Evolutionary conservation across 129 eudicot genomes (phyloP).

Genomic region (Tagetes erecta): DNA sequence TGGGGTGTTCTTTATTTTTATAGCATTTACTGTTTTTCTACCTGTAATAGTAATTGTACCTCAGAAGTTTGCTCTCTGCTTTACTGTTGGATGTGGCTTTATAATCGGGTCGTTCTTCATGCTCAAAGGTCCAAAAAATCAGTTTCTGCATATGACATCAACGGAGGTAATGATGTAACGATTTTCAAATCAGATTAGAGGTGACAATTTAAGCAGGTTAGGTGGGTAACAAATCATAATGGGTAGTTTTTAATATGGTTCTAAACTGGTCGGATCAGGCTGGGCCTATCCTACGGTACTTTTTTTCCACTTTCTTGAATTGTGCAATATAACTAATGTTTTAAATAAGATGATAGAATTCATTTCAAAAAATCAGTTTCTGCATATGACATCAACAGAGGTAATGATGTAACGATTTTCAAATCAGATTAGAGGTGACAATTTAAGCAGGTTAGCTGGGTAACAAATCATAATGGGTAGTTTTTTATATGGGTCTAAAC

Average conservation of each 20-base stretch:
- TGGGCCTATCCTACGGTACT: background rate
- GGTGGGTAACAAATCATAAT: background rate
- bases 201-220: background rate
- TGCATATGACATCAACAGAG: slow-evolving; percentile 88
- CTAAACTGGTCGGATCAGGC: background rate
- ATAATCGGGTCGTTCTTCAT: slow-evolving; percentile 87
- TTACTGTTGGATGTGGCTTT: slow-evolving; percentile 83
- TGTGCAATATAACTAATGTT: background rate
- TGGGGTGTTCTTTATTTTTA: slow-evolving; percentile 85
- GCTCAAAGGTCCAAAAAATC: slow-evolving; percentile 86
- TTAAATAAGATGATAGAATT: background rate
- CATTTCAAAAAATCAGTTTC: slow-evolving; percentile 74
- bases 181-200: background rate
- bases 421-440: background rate
- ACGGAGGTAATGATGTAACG: slow-evolving; percentile 57
- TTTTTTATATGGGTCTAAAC: background rate
- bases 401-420: slow-evolving; percentile 33
- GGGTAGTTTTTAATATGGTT: background rate
- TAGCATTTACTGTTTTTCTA: slow-evolving; percentile 81
- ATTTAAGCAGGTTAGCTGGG: background rate
- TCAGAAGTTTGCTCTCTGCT: slow-evolving; percentile 91
- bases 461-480: background rate
- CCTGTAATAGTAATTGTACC: slow-evolving; percentile 93
- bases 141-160: slow-evolving; percentile 78
- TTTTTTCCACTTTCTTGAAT: background rate